Evolutionary conservation across 305 asterid species (phyloP), one percentile per base, ranked within the genome.

Genomic region (Plantago lanceolata): DNA sequence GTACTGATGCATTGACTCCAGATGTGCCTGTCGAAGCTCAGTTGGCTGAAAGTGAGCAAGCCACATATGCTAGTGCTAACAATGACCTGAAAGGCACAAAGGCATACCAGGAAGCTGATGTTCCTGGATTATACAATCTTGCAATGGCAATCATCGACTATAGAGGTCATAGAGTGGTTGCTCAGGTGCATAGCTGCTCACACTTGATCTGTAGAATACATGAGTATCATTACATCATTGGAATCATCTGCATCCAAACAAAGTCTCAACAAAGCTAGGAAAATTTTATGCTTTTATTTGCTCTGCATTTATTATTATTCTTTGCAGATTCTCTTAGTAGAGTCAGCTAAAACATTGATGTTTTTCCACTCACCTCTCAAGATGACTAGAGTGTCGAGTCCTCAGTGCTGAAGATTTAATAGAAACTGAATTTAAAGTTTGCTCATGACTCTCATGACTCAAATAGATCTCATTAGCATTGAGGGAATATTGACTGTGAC

Each of bases 81-180:
- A 94, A 90, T 79, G 99, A 94, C 73, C 81, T 94, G 76, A 88
- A 81, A 79, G 97, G 99, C 81, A 90, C 99, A 15, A 94, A 82
- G 75, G 96, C 97, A 29, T 90, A 80, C 78, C 97, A 94, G 76
- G 97, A 94, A 85, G 97, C 94, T 63, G 96, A 90, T 79, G 79
- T 90, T 63, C 82, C 90, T 68, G 97, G 97, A 63, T 73, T 94
- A 54, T 90, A 86, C 85, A 90, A 85, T 81, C 96, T 94, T 70
- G 97, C 96, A 29, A 90, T 94, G 97, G 94, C 96, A 59, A 86
- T 90, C 68, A 85, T 94, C 66, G 97, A 94, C 81, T 94, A 90
- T 74, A 86, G 95, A 82, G 97, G 97, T 64, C 96, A 90, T 70
- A 83, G 99, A 71, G 93, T 94, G 63, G 93, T 94, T 37, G 99